Base-by-base conservation (phyloP, 139 green algal species). In the Micractinium sp. region DNA sequence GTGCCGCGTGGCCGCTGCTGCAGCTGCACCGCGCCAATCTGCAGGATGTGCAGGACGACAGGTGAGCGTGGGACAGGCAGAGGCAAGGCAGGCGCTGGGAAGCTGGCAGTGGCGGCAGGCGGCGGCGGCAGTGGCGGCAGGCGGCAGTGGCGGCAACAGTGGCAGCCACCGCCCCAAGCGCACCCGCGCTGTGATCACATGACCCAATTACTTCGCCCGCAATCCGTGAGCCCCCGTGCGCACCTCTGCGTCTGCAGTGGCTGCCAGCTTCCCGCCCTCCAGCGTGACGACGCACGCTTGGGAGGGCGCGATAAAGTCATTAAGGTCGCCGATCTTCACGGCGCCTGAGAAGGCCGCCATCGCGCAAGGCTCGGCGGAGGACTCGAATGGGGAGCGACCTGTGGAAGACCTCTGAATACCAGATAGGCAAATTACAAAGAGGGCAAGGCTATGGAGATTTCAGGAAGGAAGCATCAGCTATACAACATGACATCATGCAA, bases 221-320 rank as follows among this genome's bases (percentile, higher is more conserved):
- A 29, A 31, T 56, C 29, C 27, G 4, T 36, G 73, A 9, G 2
- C 35, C 74, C 74, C 53, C 14, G 38, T 35, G 29, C 77, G 36
- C 75, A 89, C 85, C 85, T 85, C 85, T n/a, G 35, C 56, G 35
- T 78, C 85, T 0, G 53, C 35, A n/a, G 33, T 7, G 14, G 41
- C 25, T 2, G 31, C 74, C 25, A 89, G 56, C 36, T 93, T 90
- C 63, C 74, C 87, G n/a, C 91, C 91, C 3, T 93, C 69, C 15
- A 97, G 82, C 39, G 81, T 93, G 16, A 99, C 96, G 27, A 99
- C 97, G 89, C 97, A 99, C 0, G 95, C 94, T 88, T 99, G 97
- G 0, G 95, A 97, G 0, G 97, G 97, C 1, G 96, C 94, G 53
- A 99, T 99, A 90, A 97, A 99, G 90, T 99, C 97, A 71, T 97